Conservation (phyloP, 75 land plant species). For the Picea glauca region DNA sequence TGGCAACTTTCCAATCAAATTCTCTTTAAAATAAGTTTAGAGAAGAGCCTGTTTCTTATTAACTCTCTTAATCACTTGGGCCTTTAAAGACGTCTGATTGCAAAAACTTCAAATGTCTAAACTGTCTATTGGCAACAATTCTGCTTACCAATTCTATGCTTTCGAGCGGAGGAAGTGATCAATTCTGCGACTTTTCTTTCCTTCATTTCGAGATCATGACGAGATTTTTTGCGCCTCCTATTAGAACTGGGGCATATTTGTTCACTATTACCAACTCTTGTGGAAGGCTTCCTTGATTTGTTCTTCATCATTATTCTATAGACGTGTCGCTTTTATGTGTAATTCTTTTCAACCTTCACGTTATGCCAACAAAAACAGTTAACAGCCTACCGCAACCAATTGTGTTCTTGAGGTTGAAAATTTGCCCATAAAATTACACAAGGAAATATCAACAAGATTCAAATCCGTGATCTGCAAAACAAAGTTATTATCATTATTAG, state of each 20-base stretch:
- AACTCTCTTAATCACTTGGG: not conserved
- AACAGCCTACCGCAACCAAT: too few species aligned
- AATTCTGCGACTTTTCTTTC: conserved; percentile 5
- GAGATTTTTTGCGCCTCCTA: not conserved
- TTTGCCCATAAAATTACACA: too few species aligned
- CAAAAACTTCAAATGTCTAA: not conserved
- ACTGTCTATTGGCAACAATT: not conserved
- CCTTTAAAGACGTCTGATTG: not conserved
- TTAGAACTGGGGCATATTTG: conserved; percentile 7
- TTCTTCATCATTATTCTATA: too few species aligned
- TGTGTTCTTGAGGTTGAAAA: too few species aligned
- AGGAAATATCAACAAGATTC: too few species aligned
- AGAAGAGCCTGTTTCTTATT: not conserved
- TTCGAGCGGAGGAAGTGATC: not conserved
- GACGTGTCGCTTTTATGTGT: too few species aligned
- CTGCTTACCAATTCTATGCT: conserved; percentile 5
- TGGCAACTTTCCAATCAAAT: not conserved
- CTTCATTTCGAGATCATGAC: not conserved
- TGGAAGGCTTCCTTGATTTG: not conserved
- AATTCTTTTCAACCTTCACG: too few species aligned
- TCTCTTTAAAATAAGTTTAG: not conserved
- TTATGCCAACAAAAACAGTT: too few species aligned
- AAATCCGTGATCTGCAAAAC: too few species aligned
- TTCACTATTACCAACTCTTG: not conserved
- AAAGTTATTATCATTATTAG: too few species aligned